Evolutionary conservation across 345 rosid genomes (phyloP).

Genomic region (Aethionema arabicum): DNA sequence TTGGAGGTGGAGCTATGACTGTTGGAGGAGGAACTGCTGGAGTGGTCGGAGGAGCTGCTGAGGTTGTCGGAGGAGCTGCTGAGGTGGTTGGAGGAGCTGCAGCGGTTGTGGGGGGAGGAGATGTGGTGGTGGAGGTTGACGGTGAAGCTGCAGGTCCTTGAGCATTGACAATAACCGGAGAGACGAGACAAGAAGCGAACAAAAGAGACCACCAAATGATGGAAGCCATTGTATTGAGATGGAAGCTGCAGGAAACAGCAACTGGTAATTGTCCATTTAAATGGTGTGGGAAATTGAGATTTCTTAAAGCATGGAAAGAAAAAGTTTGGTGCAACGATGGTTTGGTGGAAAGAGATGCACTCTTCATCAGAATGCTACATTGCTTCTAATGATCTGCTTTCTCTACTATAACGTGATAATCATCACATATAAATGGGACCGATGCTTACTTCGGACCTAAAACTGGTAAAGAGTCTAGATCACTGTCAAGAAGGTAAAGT

Average conservation of each 20-base stretch:
- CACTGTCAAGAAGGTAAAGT: conserved; percentile 19
- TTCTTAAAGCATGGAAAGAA: conserved; percentile 17
- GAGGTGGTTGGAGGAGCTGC: conserved; percentile 33
- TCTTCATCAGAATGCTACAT: conserved; percentile 51
- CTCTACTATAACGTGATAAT: conserved; percentile 1
- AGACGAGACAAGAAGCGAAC: conserved; percentile 38
- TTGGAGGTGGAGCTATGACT: conserved; percentile 39
- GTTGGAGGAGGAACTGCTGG: conserved; percentile 33
- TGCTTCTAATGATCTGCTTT: conserved; percentile 40
- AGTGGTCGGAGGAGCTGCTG: conserved; percentile 32
- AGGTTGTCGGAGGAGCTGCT: conserved; percentile 39
- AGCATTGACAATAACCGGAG: conserved; percentile 47
- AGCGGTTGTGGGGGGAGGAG: conserved; percentile 37
- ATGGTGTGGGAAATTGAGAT: conserved; percentile 13
- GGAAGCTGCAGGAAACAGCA: conserved; percentile 31
- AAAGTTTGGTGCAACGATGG: conserved; percentile 48
- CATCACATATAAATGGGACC: conserved; percentile 21
- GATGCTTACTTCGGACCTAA: conserved; percentile 30
- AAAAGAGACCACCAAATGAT: conserved; percentile 42
- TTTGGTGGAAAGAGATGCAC: conserved; percentile 51
- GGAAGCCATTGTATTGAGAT: conserved; percentile 50
- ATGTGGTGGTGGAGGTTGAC: conserved; percentile 45
- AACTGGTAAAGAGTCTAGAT: conserved; percentile 42
- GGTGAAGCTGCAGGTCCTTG: conserved; percentile 80
- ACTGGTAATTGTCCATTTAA: conserved; percentile 26